A percentile compares a stretch with the other conserved stretches of the same genome.
Evolutionary conservation across 768 basidiomycete genomes (phyloP).

Genomic region (Mycena indigotica): DNA sequence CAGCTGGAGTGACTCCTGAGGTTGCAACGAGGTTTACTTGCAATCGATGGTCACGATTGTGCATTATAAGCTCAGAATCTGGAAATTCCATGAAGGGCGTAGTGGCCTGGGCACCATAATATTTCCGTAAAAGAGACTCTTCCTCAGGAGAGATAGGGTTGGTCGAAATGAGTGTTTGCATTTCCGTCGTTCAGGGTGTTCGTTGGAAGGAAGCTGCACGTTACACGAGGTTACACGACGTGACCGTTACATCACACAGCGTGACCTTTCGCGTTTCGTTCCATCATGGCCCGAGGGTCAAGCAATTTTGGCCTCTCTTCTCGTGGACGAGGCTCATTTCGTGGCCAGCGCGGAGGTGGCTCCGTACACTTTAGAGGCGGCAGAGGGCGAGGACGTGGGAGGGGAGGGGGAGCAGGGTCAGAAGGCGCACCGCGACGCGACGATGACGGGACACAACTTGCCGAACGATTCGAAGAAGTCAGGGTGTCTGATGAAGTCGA

Average conservation of each 20-base stretch:
- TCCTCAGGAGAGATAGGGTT: background rate
- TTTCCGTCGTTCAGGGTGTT: no score
- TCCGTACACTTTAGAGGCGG: conserved; percentile 52
- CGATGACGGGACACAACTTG: conserved; percentile 87
- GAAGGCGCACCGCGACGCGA: conserved; percentile 68
- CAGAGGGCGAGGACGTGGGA: conserved; percentile 55
- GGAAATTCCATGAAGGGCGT: background rate
- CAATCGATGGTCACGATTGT: conserved; percentile 5
- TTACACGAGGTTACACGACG: no score
- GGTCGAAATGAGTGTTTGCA: background rate
- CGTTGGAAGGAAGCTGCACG: no score
- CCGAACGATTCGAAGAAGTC: conserved; percentile 84
- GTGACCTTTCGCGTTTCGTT: conserved; percentile 20
- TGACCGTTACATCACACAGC: conserved; percentile 1
- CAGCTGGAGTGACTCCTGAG: conserved; percentile 11
- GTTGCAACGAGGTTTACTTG: conserved; percentile 19
- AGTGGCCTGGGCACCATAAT: conserved; percentile 13
- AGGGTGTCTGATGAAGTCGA: conserved; percentile 83
- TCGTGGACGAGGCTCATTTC: conserved; percentile 46
- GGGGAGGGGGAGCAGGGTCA: conserved; percentile 34
- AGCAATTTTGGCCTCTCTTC: conserved; percentile 61
- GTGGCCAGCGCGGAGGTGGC: conserved; percentile 49
- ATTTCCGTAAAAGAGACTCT: background rate
- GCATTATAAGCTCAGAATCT: conserved; percentile 1
- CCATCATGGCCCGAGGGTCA: conserved; percentile 40